Conservation (phyloP, 2,329 filamentous ascomycete genomes). For the Colletotrichum liaoningense region DNA sequence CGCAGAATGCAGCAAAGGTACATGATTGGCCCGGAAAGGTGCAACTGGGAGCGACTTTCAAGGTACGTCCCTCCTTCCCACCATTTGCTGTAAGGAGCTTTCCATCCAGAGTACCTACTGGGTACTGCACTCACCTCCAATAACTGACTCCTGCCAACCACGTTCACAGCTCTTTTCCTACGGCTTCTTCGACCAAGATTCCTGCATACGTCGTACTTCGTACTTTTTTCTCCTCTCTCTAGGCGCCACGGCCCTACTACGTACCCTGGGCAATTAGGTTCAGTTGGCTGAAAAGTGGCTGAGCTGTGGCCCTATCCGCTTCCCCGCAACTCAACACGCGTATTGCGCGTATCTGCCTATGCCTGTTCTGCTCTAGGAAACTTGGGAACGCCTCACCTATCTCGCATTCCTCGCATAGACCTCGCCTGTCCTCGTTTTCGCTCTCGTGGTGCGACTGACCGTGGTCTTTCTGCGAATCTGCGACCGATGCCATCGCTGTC, state of each 20-base stretch:
- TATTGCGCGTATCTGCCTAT: conserved; percentile 8
- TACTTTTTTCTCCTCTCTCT: not conserved
- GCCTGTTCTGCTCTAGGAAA: not conserved
- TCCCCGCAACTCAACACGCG: conserved; percentile 7
- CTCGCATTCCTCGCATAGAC: conserved; percentile 16
- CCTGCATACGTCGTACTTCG: not conserved
- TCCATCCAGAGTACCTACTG: too few relatives aligned
- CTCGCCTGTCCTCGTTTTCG: conserved; percentile 1
- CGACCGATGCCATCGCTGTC: not conserved
- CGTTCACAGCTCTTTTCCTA: not conserved
- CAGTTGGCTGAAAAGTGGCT: not conserved
- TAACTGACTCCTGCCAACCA: not conserved
- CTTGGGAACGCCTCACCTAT: not conserved
- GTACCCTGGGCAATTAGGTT: too few relatives aligned
- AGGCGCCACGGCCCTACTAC: not conserved
- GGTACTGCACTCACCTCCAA: too few relatives aligned
- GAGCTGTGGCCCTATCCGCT: not conserved
- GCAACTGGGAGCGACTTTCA: not conserved
- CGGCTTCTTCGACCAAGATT: not conserved
- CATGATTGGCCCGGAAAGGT: not conserved
- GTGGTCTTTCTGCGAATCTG: not conserved
- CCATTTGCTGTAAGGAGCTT: not conserved
- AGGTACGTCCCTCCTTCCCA: not conserved
- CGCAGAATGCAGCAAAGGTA: not conserved
- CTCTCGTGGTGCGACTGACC: not conserved